Percentiles rank a stretch among this genome's conserved stretches.
Evolutionary conservation across 768 basidiomycete genomes (phyloP).

Genomic region (Leucosporidium scottii): DNA sequence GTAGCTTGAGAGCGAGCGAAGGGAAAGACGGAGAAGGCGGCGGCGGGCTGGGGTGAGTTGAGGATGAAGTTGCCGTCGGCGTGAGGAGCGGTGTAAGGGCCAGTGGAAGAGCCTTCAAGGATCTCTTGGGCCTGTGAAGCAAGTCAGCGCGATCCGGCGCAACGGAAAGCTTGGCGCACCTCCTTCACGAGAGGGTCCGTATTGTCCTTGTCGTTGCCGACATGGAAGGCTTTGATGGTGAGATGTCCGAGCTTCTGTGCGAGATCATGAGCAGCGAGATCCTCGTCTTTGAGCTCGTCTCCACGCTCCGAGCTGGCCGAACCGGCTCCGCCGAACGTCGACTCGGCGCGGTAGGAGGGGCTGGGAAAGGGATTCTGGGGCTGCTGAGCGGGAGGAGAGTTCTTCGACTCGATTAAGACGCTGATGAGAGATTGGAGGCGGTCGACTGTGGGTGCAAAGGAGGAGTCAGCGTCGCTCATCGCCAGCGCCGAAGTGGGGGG

Average conservation of each 20-base stretch:
- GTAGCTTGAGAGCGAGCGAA: background rate
- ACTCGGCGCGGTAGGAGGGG: background rate
- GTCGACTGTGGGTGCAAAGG: background rate
- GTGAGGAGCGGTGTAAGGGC: background rate
- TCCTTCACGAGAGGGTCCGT: background rate
- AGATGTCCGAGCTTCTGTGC: background rate
- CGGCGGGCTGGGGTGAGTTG: background rate
- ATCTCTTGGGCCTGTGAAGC: background rate
- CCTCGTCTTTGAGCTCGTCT: background rate
- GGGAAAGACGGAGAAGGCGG: slow-evolving; percentile 1
- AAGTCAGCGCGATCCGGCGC: background rate
- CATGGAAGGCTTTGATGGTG: background rate
- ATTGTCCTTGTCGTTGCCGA: background rate
- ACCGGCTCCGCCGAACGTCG: background rate
- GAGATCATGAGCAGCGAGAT: slow-evolving; percentile 3
- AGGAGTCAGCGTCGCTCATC: no score
- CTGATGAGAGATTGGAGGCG: slow-evolving; percentile 2
- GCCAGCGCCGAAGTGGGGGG: background rate
- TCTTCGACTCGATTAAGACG: background rate
- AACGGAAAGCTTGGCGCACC: background rate
- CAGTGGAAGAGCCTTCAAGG: background rate
- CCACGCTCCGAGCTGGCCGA: background rate
- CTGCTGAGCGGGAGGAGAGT: background rate
- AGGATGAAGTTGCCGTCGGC: background rate
- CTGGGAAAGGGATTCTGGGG: background rate